Conservation (phyloP, 1,139 yeast species). For the Saccharomyces hybrid region DNA sequence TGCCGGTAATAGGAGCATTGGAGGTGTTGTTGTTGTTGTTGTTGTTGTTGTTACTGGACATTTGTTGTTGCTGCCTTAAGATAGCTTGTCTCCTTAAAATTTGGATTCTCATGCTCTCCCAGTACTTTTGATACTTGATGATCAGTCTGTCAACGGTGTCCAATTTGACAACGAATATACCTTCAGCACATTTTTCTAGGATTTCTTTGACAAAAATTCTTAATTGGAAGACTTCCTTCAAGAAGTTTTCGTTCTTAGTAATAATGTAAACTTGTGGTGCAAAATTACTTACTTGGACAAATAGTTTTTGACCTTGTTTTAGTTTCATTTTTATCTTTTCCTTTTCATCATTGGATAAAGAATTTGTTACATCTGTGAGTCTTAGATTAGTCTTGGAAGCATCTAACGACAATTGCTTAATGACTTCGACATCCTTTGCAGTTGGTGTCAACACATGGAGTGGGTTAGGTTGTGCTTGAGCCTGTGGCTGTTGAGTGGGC, state of each 20-base stretch:
- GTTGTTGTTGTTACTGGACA: neutral
- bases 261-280: conserved; percentile 65
- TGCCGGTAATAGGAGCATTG: conserved; percentile 1
- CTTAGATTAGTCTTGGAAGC: conserved; percentile 54
- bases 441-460: conserved; percentile 22
- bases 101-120: conserved; percentile 55
- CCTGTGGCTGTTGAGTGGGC: conserved; percentile 9
- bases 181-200: conserved; percentile 50
- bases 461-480: conserved; percentile 15
- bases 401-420: conserved; percentile 55
- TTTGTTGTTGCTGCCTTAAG: conserved; percentile 4
- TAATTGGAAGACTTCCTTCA: conserved; percentile 64
- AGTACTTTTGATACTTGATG: conserved; percentile 59
- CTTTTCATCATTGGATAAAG: conserved; percentile 54
- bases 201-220: conserved; percentile 67
- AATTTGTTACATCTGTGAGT: conserved; percentile 51
- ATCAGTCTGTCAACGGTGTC: conserved; percentile 58
- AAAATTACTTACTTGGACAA: conserved; percentile 57
- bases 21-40: too few relatives aligned
- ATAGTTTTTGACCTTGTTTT: conserved; percentile 49
- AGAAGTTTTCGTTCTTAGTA: conserved; percentile 60
- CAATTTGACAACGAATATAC: conserved; percentile 59
- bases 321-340: conserved; percentile 48
- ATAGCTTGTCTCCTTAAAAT: conserved; percentile 27
- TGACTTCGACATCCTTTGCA: conserved; percentile 39